Evolutionary conservation across 2,329 filamentous ascomycete genomes (phyloP).

Genomic region (Beauveria sp.): DNA sequence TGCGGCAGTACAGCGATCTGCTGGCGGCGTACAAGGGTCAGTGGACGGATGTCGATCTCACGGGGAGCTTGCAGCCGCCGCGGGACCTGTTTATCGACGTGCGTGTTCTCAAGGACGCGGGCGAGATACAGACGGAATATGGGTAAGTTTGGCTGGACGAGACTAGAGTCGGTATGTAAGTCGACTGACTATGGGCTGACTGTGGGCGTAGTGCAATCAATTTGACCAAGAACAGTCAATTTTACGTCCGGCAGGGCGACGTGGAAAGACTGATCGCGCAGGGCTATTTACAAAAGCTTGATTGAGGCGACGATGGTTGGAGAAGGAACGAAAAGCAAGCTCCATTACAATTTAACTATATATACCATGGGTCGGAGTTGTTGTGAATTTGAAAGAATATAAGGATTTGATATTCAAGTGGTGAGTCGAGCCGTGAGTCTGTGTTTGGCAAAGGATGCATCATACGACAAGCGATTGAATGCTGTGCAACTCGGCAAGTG

Average conservation of each 20-base stretch:
- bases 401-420: not conserved
- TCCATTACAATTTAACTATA: not conserved
- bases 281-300: constrained; percentile 86
- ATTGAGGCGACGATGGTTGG: constrained; percentile 43
- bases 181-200: not conserved
- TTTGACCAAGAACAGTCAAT: constrained; percentile 95
- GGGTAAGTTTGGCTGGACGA: constrained; percentile 53
- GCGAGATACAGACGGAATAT: constrained; percentile 98
- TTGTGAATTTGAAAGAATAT: not conserved
- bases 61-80: constrained; percentile 89
- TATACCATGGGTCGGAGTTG: not conserved
- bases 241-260: constrained; percentile 92
- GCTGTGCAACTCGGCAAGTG: not conserved
- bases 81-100: constrained; percentile 95
- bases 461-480: not conserved
- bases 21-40: constrained; percentile 95
- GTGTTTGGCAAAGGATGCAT: not conserved
- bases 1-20: constrained; percentile 83
- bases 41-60: constrained; percentile 96
- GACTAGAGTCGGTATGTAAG: too few species aligned
- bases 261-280: constrained; percentile 91
- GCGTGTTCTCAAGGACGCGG: constrained; percentile 88
- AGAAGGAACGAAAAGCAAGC: not conserved
- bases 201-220: constrained; percentile 66
- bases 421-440: not conserved